Conservation (phyloP, 495 filamentous ascomycete species). For the Penicillium bialowiezense region DNA sequence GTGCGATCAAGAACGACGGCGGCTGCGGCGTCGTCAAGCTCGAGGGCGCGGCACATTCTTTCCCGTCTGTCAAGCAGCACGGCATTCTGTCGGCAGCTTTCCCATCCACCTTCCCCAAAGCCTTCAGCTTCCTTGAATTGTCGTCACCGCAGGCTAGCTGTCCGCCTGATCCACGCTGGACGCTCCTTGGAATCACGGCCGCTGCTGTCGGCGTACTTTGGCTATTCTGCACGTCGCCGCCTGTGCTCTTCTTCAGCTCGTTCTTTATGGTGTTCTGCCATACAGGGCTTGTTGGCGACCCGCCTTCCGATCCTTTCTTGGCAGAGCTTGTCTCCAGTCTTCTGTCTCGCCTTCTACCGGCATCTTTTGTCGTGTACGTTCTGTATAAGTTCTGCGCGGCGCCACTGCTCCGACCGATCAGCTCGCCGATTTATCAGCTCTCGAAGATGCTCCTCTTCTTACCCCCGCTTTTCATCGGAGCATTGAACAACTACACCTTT, state of each 20-base stretch:
- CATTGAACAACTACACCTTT: conserved; percentile 81
- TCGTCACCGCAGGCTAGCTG: conserved; percentile 39
- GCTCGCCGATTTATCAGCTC: conserved; percentile 55
- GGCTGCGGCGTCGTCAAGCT: conserved; percentile 74
- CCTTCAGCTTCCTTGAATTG: conserved; percentile 62
- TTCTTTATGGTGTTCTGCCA: conserved; percentile 76
- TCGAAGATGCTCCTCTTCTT: conserved; percentile 75
- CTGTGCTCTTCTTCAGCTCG: conserved; percentile 67
- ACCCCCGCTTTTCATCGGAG: conserved; percentile 72
- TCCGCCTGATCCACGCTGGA: conserved; percentile 65
- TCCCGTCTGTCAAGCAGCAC: conserved; percentile 54
- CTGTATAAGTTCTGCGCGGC: conserved; percentile 67
- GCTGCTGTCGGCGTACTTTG: conserved; percentile 64
- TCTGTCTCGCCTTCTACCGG: conserved; percentile 72
- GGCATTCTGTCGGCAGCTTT: conserved; percentile 69
- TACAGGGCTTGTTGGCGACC: conserved; percentile 75
- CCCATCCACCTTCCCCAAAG: conserved; percentile 73
- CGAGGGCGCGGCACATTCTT: conserved; percentile 64
- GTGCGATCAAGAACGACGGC: conserved; percentile 65
- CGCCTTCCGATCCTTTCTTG: conserved; percentile 55
- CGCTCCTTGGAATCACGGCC: conserved; percentile 68
- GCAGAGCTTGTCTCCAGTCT: conserved; percentile 64
- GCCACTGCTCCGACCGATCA: conserved; percentile 53
- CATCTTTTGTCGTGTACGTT: conserved; percentile 70
- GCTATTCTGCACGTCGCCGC: conserved; percentile 64